phyloP scores from a whole-genome alignment of 306 rosid species.

The Inga oerstediana region DNA sequence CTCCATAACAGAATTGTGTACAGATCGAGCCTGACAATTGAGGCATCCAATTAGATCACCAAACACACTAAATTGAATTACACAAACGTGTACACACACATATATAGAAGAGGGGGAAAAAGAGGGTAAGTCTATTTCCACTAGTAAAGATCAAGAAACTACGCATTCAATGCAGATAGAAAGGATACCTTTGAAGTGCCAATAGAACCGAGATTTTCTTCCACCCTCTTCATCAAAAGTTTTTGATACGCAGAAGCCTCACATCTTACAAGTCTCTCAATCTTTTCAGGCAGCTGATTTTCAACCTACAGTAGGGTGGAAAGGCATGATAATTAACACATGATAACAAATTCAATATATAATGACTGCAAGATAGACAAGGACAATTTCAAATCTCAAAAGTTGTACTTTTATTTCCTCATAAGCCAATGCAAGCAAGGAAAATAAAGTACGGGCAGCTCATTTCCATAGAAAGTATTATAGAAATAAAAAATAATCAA shows the following conservation, averaged over 20 bases:
- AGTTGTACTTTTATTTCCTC: constrained; percentile 21
- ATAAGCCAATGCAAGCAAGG: constrained; percentile 1
- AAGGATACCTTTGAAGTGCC: constrained; percentile 73
- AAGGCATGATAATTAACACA: constrained; percentile 31
- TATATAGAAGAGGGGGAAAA: not conserved
- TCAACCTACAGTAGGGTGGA: constrained; percentile 67
- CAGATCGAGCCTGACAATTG: constrained; percentile 81
- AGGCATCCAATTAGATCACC: constrained; percentile 49
- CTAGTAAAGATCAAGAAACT: constrained; percentile 18
- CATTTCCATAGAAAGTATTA: constrained; percentile 70
- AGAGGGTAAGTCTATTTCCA: constrained; percentile 3
- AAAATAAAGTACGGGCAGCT: constrained; percentile 52
- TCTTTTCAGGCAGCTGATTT: constrained; percentile 94
- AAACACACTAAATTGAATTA: constrained; percentile 1
- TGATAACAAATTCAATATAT: constrained; percentile 25
- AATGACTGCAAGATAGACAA: constrained; percentile 6
- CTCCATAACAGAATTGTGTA: constrained; percentile 99
- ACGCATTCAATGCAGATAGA: constrained; percentile 10
- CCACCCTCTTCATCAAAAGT: constrained; percentile 98
- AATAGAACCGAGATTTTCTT: constrained; percentile 94
- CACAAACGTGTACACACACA: not conserved
- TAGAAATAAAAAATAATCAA: constrained; percentile 33
- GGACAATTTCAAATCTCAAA: constrained; percentile 18
- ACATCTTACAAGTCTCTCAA: constrained; percentile 92
- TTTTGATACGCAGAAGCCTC: constrained; percentile 99